A percentile compares a stretch with the other conserved stretches of the same genome.
These are phyloP conservation scores for Penicillium cosmopolitanum DNA, from an alignment of 495 filamentous ascomycete species.

Conservation along the genomic window DNA sequence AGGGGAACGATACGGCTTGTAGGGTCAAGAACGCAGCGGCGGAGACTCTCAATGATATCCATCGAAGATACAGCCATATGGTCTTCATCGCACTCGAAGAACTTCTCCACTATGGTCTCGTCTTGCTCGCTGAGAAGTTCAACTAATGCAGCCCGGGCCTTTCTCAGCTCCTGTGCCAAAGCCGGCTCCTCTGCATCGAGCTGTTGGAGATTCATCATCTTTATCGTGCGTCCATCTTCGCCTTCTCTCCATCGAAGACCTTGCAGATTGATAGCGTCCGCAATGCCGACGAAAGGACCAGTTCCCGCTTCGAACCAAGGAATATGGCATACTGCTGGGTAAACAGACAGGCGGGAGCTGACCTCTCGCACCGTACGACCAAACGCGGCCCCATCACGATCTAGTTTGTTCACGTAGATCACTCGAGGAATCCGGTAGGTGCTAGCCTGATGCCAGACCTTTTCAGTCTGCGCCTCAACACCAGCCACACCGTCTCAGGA, in stretches of 20 bases:
- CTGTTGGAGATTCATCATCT: constrained; percentile 51
- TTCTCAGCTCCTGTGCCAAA: constrained; percentile 71
- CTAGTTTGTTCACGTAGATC: constrained; percentile 93
- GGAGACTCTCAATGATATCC: constrained; percentile 72
- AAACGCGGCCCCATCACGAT: constrained; percentile 92
- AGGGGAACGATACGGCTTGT: constrained; percentile 74
- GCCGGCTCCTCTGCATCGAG: constrained; percentile 54
- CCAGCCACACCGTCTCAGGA: constrained; percentile 96
- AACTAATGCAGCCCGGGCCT: constrained; percentile 75
- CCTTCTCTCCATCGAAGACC: constrained; percentile 60
- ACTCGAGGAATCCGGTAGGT: constrained; percentile 84
- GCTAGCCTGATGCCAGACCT: constrained; percentile 92
- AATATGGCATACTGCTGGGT: constrained; percentile 91
- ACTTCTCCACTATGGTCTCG: constrained; percentile 81
- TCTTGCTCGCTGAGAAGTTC: constrained; percentile 88
- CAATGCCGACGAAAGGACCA: constrained; percentile 77
- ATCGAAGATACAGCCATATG: constrained; percentile 64
- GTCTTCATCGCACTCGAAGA: constrained; percentile 75
- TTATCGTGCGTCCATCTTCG: constrained; percentile 67
- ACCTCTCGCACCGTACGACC: constrained; percentile 83
- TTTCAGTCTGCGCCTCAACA: constrained; percentile 96
- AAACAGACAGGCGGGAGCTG: constrained; percentile 74
- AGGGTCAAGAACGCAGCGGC: constrained; percentile 64
- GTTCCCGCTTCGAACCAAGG: constrained; percentile 84
- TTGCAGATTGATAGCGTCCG: constrained; percentile 72